A percentile compares a stretch with the other conserved stretches of the same genome.
Conservation (phyloP, 108 stramenopile species). For the Phaeodactylum tricornutum region DNA sequence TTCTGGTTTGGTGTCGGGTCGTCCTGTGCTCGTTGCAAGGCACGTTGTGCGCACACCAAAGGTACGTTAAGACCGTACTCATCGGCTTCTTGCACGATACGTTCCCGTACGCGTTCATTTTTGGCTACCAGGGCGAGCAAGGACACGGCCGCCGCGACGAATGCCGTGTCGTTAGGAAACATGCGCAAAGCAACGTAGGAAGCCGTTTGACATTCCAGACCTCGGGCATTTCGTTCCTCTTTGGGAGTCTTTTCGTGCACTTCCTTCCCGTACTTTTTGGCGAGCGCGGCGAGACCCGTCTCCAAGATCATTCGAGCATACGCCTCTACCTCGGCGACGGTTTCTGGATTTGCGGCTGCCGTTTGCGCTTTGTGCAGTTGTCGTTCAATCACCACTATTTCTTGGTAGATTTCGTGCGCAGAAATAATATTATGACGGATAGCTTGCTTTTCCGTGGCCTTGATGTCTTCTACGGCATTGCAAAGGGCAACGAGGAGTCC, state of each 20-base stretch:
- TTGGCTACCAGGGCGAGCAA: slow-evolving; percentile 70
- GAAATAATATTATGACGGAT: slow-evolving; percentile 21
- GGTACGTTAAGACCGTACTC: slow-evolving; percentile 31
- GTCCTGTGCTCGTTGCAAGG: slow-evolving; percentile 26
- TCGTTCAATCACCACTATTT: no score
- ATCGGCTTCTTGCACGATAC: slow-evolving; percentile 21
- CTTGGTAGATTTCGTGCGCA: slow-evolving; percentile 17
- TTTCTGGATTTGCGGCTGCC: neutral
- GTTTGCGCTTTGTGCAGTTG: neutral
- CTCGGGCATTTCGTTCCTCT: slow-evolving; percentile 3
- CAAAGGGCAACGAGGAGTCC: slow-evolving; percentile 10
- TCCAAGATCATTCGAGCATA: slow-evolving; percentile 7
- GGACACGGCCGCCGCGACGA: slow-evolving; percentile 86
- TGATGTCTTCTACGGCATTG: slow-evolving; percentile 11
- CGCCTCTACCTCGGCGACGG: neutral
- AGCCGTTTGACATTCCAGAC: slow-evolving; percentile 25
- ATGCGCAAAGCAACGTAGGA: slow-evolving; percentile 18
- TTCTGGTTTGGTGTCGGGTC: neutral
- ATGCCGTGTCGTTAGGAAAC: slow-evolving; percentile 49
- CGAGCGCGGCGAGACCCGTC: slow-evolving; percentile 15
- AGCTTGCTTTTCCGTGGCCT: slow-evolving; percentile 11
- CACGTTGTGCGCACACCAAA: slow-evolving; percentile 14
- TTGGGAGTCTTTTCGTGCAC: slow-evolving; percentile 6
- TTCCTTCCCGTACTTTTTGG: slow-evolving; percentile 8
- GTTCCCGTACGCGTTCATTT: slow-evolving; percentile 25